Base-by-base conservation (phyloP, 306 rosid species). In the Casuarina glauca region DNA sequence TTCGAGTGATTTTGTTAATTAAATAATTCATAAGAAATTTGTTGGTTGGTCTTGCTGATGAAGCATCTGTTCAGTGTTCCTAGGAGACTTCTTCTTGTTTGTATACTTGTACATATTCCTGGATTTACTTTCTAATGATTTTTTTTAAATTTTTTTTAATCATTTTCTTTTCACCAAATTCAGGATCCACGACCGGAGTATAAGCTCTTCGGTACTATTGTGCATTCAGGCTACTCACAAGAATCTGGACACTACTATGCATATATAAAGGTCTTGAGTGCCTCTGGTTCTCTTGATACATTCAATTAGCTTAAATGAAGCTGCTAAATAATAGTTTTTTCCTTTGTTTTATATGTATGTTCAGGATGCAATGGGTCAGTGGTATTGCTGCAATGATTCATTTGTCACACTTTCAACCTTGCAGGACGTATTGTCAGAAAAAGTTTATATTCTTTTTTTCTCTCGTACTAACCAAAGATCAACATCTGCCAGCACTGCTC, bases 201-300 rank as follows among this genome's bases (percentile, higher is more conserved):
- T 87, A 96, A 89, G 89, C 99, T 93, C 76, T 93, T 93, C 79
- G 99, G 99, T 72, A 91, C 98, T 54, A 88, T 96, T 80, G 99
- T 96, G 83, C 99, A 96, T 84, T 93, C 99, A 35, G 99, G 99
- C 78, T 90, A 87, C 81, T 96, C 99, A 49, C 97, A 90, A 0
- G 98, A 96, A 42, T 93, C 99, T 84, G 99, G 99, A 81, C 99
- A 96, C 80, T 96, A 96, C 88, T 96, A 93, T 36, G 91, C 99
- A 45, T 96, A 96, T 82, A 87, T 96, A 73, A 96, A 96, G 99
- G 99, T 96, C 44, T 83, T 54, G 61, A 19, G 6, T 43, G 48
- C 51, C 15, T 43, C 3, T 10, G 2, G 51, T 48, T 48, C 15
- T 48, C 51, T 48, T 48, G 9, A 13, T 44, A 75, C 9, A 49